Conservation (phyloP, 2,329 filamentous ascomycete genomes). For the Penicillium sp. region DNA sequence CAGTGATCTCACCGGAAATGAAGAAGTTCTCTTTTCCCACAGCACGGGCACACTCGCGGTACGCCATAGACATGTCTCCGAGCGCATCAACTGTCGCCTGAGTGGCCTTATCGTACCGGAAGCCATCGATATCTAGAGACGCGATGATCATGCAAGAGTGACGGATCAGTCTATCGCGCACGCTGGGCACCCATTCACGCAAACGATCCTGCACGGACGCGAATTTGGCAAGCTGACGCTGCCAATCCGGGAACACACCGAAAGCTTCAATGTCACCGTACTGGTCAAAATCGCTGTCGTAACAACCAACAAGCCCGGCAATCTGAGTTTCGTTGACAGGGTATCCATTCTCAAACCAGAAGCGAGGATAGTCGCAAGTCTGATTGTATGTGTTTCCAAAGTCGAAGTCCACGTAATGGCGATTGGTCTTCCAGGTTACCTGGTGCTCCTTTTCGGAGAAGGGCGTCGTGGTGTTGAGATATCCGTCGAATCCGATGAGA, state of each 20-base stretch:
- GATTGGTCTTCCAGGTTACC: slow-evolving; percentile 57
- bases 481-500: slow-evolving; percentile 65
- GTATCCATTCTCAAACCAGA: slow-evolving; percentile 62
- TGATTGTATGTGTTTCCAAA: slow-evolving; percentile 57
- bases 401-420: slow-evolving; percentile 63
- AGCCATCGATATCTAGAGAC: slow-evolving; percentile 66
- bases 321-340: slow-evolving; percentile 54
- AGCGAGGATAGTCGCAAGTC: slow-evolving; percentile 62
- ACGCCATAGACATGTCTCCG: slow-evolving; percentile 60
- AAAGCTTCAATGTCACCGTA: slow-evolving; percentile 68
- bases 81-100: slow-evolving; percentile 66
- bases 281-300: slow-evolving; percentile 66
- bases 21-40: slow-evolving; percentile 67
- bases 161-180: slow-evolving; percentile 61
- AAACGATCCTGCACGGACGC: slow-evolving; percentile 69
- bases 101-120: slow-evolving; percentile 68
- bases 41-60: slow-evolving; percentile 59
- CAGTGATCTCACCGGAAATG: slow-evolving; percentile 65
- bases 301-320: slow-evolving; percentile 58
- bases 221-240: slow-evolving; percentile 67
- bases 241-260: slow-evolving; percentile 65
- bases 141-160: slow-evolving; percentile 66
- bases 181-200: slow-evolving; percentile 64
- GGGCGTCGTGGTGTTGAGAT: slow-evolving; percentile 61
- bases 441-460: slow-evolving; percentile 61